These are phyloP conservation scores for Abortiporus biennis DNA, from an alignment of 1,284 basidiomycete species.

Conservation along the genomic window DNA sequence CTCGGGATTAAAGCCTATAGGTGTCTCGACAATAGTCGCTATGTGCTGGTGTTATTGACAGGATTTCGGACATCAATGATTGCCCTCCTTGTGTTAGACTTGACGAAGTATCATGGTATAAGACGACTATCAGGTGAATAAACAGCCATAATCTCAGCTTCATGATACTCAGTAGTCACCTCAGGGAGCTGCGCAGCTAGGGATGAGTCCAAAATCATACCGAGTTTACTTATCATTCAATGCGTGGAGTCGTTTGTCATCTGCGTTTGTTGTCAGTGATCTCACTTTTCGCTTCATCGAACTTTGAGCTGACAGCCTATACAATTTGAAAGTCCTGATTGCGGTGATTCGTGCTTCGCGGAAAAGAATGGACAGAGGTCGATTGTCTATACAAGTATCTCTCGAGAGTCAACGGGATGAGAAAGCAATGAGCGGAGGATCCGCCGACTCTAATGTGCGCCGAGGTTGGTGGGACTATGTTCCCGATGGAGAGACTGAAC, in stretches of 20 bases:
- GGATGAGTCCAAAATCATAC: constrained; percentile 26
- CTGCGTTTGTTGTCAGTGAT: constrained; percentile 48
- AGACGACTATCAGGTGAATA: constrained; percentile 41
- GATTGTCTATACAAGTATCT: constrained; percentile 48
- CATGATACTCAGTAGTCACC: background rate
- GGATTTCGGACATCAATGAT: constrained; percentile 37
- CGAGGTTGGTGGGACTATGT: constrained; percentile 56
- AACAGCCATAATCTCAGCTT: no score
- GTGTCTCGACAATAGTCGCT: constrained; percentile 50
- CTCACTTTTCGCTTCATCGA: constrained; percentile 1
- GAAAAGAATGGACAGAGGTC: constrained; percentile 44
- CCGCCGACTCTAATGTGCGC: constrained; percentile 16
- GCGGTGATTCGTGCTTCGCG: constrained; percentile 51
- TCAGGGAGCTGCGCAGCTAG: constrained; percentile 19
- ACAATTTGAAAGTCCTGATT: constrained; percentile 47
- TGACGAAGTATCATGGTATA: constrained; percentile 30
- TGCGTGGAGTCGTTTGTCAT: constrained; percentile 52
- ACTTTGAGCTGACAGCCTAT: constrained; percentile 4
- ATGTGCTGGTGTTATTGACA: constrained; percentile 38
- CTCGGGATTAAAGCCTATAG: constrained; percentile 63
- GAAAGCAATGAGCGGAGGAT: constrained; percentile 23
- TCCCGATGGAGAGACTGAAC: constrained; percentile 18
- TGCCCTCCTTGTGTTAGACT: constrained; percentile 35
- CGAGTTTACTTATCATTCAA: constrained; percentile 42
- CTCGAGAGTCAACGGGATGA: constrained; percentile 30